Evolutionary conservation across 2,329 filamentous ascomycete genomes (phyloP).

Genomic region (Aspergillus pseudoterreus): DNA sequence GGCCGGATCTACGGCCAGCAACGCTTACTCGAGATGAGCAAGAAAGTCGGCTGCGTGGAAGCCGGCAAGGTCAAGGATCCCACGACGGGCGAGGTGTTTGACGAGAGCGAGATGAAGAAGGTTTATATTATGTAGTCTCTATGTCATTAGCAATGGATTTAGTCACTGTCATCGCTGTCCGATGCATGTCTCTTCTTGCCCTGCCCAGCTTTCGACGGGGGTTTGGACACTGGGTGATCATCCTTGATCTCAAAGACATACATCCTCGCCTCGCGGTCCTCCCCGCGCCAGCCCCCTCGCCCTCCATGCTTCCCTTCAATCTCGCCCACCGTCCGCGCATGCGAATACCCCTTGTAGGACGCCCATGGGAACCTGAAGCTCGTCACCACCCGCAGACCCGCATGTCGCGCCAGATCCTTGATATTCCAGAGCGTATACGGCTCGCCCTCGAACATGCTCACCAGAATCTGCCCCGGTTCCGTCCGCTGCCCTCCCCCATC

Average conservation of each 20-base stretch:
- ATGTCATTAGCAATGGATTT: neutral
- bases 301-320: conserved; percentile 38
- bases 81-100: conserved; percentile 67
- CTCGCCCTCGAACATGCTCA: conserved; percentile 88
- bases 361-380: conserved; percentile 48
- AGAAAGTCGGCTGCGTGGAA: conserved; percentile 67
- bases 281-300: conserved; percentile 45
- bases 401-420: conserved; percentile 75
- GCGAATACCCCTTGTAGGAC: conserved; percentile 46
- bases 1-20: conserved; percentile 77
- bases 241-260: conserved; percentile 44
- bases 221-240: conserved; percentile 21
- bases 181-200: conserved; percentile 30
- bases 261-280: conserved; percentile 45
- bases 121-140: conserved; percentile 73
- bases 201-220: conserved; percentile 24
- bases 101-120: conserved; percentile 66
- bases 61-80: conserved; percentile 71
- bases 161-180: conserved; percentile 32
- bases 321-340: conserved; percentile 45
- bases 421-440: conserved; percentile 97
- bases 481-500: conserved; percentile 11
- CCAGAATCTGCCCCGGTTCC: conserved; percentile 58
- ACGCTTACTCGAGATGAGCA: conserved; percentile 69
- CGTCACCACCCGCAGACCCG: conserved; percentile 43